phyloP scores from a whole-genome alignment of 1,284 basidiomycete species.

The Trametes polyzona region DNA sequence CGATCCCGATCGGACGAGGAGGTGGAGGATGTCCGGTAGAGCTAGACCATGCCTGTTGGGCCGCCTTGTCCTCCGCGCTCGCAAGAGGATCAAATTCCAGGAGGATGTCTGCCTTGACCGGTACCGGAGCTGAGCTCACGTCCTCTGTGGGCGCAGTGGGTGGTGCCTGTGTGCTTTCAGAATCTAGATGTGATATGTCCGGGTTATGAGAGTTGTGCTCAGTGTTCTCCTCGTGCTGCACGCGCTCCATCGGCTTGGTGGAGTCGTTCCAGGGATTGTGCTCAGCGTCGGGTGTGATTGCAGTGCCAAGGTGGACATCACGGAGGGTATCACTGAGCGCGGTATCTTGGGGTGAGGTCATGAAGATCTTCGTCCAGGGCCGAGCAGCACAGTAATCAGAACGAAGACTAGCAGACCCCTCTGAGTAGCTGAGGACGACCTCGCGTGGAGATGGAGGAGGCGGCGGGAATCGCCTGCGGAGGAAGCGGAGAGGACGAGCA shows the following conservation, averaged over 20 bases:
- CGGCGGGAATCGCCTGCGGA: too few relatives aligned
- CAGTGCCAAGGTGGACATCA: conserved; percentile 1
- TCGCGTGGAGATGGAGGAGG: too few relatives aligned
- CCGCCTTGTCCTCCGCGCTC: conserved; percentile 56
- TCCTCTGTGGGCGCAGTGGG: conserved; percentile 24
- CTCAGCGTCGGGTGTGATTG: conserved; percentile 13
- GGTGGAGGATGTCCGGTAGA: conserved; percentile 61
- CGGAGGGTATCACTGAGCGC: conserved; percentile 8
- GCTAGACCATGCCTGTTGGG: conserved; percentile 62
- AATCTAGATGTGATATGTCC: conserved; percentile 45
- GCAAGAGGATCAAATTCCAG: conserved; percentile 70
- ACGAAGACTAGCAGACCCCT: too few relatives aligned
- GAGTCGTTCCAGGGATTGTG: conserved; percentile 36
- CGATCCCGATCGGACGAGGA: conserved; percentile 37
- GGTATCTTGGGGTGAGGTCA: conserved; percentile 6
- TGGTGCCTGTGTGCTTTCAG: conserved; percentile 41
- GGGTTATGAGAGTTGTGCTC: conserved; percentile 40
- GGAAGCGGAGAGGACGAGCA: too few relatives aligned
- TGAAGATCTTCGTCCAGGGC: not conserved
- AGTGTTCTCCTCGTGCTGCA: not conserved
- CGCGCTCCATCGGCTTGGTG: not conserved
- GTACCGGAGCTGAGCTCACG: conserved; percentile 6
- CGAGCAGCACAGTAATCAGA: not conserved
- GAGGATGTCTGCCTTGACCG: conserved; percentile 45
- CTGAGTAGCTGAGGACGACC: too few relatives aligned